phyloP scores from a whole-genome alignment of 495 filamentous ascomycete species.

The Aspergillus ellipticus region DNA sequence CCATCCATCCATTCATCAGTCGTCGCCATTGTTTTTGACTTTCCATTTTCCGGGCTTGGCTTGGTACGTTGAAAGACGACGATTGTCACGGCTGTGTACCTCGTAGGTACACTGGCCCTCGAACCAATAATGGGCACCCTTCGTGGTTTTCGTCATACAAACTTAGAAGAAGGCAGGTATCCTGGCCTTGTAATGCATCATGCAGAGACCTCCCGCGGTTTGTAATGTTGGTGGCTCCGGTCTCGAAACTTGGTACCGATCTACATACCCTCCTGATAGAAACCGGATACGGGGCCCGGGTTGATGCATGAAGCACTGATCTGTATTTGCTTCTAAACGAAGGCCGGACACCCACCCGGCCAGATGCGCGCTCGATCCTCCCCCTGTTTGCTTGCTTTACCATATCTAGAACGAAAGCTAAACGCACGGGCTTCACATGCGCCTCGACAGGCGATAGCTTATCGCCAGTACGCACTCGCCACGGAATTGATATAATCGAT shows the following conservation, averaged over 20 bases:
- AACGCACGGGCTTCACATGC: not conserved
- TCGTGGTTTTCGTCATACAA: not conserved
- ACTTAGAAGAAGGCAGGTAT: not conserved
- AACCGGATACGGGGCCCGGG: not conserved
- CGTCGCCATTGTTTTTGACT: not conserved
- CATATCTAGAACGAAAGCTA: not conserved
- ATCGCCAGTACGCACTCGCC: slow-evolving; percentile 5
- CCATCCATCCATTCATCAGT: not conserved
- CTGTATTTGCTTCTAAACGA: not conserved
- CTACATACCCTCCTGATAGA: not conserved
- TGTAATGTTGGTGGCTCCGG: not conserved
- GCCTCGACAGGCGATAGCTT: not conserved
- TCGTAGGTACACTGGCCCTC: not conserved
- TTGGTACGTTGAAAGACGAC: not conserved
- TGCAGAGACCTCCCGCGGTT: not conserved
- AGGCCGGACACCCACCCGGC: not conserved
- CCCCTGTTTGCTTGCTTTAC: not conserved
- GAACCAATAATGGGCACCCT: not conserved
- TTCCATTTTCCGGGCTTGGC: not conserved
- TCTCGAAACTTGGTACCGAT: not conserved
- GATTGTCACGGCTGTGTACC: not conserved
- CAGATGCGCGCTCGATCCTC: not conserved
- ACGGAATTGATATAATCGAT: slow-evolving; percentile 36
- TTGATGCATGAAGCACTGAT: not conserved
- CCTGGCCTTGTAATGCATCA: not conserved